phyloP scores from a whole-genome alignment of 2,329 filamentous ascomycete species.

The Bipolaris gigantea region DNA sequence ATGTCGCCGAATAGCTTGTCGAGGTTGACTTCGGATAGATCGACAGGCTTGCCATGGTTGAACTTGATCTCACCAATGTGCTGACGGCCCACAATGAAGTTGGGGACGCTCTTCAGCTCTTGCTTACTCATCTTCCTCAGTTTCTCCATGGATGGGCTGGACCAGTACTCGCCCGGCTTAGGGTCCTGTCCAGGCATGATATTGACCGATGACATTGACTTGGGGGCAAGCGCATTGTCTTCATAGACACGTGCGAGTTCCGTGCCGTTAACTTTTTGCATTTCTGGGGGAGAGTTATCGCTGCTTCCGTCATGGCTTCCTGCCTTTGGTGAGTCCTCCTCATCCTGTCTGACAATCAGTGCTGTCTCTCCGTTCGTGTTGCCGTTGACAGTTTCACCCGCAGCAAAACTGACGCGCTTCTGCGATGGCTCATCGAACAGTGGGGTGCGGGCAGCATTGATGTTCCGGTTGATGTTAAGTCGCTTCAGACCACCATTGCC shows the following conservation, averaged over 20 bases:
- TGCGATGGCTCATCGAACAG: constrained; percentile 61
- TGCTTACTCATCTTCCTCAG: constrained; percentile 78
- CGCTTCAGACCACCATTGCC: constrained; percentile 71
- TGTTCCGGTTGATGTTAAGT: constrained; percentile 84
- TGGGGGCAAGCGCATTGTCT: constrained; percentile 55
- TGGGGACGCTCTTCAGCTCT: constrained; percentile 71
- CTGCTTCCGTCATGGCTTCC: constrained; percentile 45
- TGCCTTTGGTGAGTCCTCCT: constrained; percentile 57
- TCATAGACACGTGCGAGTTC: constrained; percentile 81
- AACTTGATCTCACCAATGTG: constrained; percentile 83
- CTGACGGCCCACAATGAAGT: constrained; percentile 80
- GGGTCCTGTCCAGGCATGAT: constrained; percentile 48
- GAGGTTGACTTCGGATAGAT: constrained; percentile 76
- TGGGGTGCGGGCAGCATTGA: constrained; percentile 64
- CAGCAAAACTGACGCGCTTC: constrained; percentile 88
- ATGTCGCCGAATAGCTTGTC: constrained; percentile 79
- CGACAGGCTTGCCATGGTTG: constrained; percentile 60
- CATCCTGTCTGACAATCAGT: constrained; percentile 54
- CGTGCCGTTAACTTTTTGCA: constrained; percentile 72
- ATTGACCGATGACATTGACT: constrained; percentile 36
- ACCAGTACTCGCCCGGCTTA: constrained; percentile 81
- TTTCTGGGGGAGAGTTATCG: constrained; percentile 58
- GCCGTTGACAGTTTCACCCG: constrained; percentile 51
- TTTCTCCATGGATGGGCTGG: constrained; percentile 73
- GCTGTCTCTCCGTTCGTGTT: constrained; percentile 50